These are phyloP conservation scores for Aspergillus udagawae DNA, from an alignment of 2,329 filamentous ascomycete genomes.

Conservation along the genomic window DNA sequence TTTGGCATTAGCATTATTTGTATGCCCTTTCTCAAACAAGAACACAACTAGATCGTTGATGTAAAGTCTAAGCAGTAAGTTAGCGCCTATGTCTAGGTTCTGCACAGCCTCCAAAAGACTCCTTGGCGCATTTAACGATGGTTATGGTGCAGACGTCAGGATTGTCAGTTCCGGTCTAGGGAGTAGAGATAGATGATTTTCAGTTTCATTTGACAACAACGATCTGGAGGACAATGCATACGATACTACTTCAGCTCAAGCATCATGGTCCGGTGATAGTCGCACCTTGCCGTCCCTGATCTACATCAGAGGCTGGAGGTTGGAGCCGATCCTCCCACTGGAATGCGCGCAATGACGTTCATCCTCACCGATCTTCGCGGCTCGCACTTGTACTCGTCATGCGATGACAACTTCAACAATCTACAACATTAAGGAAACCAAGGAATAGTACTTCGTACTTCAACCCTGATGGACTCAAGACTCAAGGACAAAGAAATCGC, in stretches of 20 bases:
- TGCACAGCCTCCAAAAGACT: neutral
- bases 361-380: conserved; percentile 1
- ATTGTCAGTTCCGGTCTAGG: neutral
- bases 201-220: neutral
- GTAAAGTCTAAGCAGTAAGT: too few species aligned
- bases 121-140: neutral
- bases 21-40: neutral
- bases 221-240: neutral
- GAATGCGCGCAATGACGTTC: conserved; percentile 8
- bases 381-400: neutral
- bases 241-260: neutral
- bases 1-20: neutral
- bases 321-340: conserved; percentile 1
- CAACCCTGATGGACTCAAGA: neutral
- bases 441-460: neutral
- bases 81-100: neutral
- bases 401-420: neutral
- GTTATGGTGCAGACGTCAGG: neutral
- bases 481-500: neutral
- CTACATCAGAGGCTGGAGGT: neutral
- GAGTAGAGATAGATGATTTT: neutral
- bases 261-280: neutral
- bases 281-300: conserved; percentile 2
- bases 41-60: neutral
- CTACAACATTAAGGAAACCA: neutral